These are phyloP conservation scores for Amphirosellinia nigrospora DNA, from an alignment of 495 filamentous ascomycete species.

Conservation along the genomic window DNA sequence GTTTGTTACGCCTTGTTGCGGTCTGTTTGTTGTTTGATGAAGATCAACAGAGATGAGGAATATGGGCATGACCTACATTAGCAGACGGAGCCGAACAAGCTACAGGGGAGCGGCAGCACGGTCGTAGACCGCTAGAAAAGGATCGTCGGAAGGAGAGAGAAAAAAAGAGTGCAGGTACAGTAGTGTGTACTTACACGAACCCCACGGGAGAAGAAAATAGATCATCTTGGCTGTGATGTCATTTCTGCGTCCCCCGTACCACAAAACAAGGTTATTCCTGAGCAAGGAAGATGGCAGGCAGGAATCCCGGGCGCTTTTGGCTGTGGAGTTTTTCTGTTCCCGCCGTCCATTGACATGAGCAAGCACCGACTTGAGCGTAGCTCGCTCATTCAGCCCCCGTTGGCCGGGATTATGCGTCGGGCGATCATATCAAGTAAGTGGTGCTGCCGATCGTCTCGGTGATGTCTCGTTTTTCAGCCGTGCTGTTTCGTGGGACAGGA, in stretches of 20 bases:
- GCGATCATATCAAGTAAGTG: slow-evolving; percentile 15
- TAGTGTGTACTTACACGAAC: not conserved
- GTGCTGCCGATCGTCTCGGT: slow-evolving; percentile 20
- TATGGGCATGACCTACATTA: slow-evolving; percentile 4
- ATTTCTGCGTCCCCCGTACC: not conserved
- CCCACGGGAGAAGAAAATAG: not conserved
- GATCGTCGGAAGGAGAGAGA: slow-evolving; percentile 2
- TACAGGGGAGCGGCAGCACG: not conserved
- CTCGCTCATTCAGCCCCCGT: not conserved
- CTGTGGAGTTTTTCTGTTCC: slow-evolving; percentile 2
- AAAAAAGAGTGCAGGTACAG: not conserved
- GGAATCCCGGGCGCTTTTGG: slow-evolving; percentile 11
- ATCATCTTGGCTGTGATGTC: slow-evolving; percentile 19
- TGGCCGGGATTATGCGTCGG: slow-evolving; percentile 3
- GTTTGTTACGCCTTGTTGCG: not conserved
- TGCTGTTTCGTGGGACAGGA: not conserved
- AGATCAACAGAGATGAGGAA: slow-evolving; percentile 2
- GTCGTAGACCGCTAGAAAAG: slow-evolving; percentile 14
- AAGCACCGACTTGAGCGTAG: not conserved
- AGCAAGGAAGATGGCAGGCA: slow-evolving; percentile 2
- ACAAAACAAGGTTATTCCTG: slow-evolving; percentile 13
- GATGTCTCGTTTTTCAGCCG: slow-evolving; percentile 15
- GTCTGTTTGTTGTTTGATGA: slow-evolving; percentile 14
- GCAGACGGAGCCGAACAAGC: not conserved
- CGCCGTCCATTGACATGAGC: slow-evolving; percentile 2